Evolutionary conservation across 148 eudicot genomes (phyloP).

Genomic region (Cornus florida): DNA sequence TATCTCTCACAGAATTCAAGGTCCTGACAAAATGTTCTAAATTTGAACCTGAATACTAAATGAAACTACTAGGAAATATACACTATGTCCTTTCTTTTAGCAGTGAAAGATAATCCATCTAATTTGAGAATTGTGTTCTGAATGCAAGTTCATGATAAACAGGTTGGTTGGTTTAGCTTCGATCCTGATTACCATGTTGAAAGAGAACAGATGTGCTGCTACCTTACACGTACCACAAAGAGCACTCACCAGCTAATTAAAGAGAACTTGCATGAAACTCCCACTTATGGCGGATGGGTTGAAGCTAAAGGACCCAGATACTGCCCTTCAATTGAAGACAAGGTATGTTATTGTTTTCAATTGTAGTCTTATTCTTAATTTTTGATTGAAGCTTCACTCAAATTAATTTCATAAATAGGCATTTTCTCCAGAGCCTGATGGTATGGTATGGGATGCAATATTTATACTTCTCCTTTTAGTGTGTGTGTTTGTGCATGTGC

Average conservation of each 20-base stretch:
- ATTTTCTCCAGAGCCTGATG: not conserved
- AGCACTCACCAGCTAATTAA: conserved; percentile 78
- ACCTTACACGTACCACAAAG: conserved; percentile 95
- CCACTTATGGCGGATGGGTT: conserved; percentile 99
- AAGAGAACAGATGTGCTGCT: conserved; percentile 97
- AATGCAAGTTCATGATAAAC: conserved; percentile 31
- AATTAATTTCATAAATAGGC: not conserved
- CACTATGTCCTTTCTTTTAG: not conserved
- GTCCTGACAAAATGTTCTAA: not conserved
- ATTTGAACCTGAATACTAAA: not conserved
- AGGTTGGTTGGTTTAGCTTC: conserved; percentile 97
- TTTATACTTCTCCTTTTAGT: no score
- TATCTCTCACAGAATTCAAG: not conserved
- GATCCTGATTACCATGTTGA: conserved; percentile 83
- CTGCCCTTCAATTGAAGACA: conserved; percentile 99
- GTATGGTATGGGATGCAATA: not conserved
- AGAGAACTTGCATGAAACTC: conserved; percentile 98
- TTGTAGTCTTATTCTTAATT: not conserved
- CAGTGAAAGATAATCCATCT: not conserved
- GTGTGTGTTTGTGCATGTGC: not conserved
- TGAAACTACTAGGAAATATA: not conserved
- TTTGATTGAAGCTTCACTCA: not conserved
- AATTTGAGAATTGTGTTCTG: conserved; percentile 22
- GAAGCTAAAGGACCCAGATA: conserved; percentile 99
- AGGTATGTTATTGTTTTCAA: conserved; percentile 41